Conservation (phyloP, 768 basidiomycete genomes). For the Boletus coccyginus region DNA sequence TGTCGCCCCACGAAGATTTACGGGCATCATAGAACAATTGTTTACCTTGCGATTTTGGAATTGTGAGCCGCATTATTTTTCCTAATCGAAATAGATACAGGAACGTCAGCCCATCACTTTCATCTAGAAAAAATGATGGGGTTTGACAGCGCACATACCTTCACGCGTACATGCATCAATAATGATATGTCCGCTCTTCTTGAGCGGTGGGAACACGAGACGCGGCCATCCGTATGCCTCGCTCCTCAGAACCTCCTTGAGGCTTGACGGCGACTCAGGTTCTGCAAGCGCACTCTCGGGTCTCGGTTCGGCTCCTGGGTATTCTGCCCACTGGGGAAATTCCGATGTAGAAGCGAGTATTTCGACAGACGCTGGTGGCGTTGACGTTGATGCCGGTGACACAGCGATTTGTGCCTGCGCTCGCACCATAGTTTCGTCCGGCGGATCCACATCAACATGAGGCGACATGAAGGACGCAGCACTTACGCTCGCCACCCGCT, state of each 20-base stretch:
- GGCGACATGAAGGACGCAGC: slow-evolving; percentile 21
- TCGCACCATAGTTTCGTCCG: slow-evolving; percentile 9
- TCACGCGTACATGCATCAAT: slow-evolving; percentile 83
- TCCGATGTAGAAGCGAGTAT: slow-evolving; percentile 8
- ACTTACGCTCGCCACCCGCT: slow-evolving; percentile 16
- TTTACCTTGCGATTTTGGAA: slow-evolving; percentile 94
- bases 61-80: slow-evolving; percentile 86
- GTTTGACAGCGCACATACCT: slow-evolving; percentile 44
- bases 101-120: not conserved
- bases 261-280: slow-evolving; percentile 28
- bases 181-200: slow-evolving; percentile 87
- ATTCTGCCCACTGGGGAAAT: not conserved
- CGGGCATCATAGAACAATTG: slow-evolving; percentile 94
- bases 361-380: slow-evolving; percentile 12
- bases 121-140: slow-evolving; percentile 4
- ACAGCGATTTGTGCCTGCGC: slow-evolving; percentile 11
- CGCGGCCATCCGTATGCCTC: slow-evolving; percentile 91
- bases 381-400: slow-evolving; percentile 9
- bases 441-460: slow-evolving; percentile 23
- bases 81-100: slow-evolving; percentile 43
- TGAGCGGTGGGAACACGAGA: slow-evolving; percentile 88
- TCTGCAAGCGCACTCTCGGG: slow-evolving; percentile 4
- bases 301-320: not conserved
- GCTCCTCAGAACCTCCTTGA: slow-evolving; percentile 55
- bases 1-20: slow-evolving; percentile 91